A percentile compares a stretch with the other conserved stretches of the same genome.
Conservation (phyloP, 768 basidiomycete species). For the Leucocoprinus leucothites region DNA sequence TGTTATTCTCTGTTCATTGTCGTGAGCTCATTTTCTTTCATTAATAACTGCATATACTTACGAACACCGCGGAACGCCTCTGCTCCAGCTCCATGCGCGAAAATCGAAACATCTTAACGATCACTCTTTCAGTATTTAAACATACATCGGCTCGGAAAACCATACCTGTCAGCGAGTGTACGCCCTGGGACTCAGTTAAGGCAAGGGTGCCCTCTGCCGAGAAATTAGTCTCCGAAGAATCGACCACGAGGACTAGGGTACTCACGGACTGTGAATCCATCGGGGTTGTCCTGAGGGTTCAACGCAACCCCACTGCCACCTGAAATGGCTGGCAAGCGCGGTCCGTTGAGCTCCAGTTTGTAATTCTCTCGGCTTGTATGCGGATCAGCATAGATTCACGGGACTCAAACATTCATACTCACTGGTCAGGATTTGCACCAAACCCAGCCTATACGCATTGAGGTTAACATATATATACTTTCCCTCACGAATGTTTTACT, state of each 20-base stretch:
- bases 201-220: constrained; percentile 32
- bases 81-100: constrained; percentile 40
- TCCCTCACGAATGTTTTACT: constrained; percentile 5
- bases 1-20: constrained; percentile 33
- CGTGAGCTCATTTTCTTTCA: too few relatives aligned
- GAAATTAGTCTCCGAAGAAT: too few relatives aligned
- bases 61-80: constrained; percentile 41
- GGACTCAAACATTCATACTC: too few relatives aligned
- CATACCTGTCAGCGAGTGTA: constrained; percentile 37
- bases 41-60: constrained; percentile 20
- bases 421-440: constrained; percentile 37
- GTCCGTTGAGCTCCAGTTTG: constrained; percentile 29
- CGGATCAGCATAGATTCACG: too few relatives aligned
- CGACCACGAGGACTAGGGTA: too few relatives aligned
- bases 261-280: constrained; percentile 31
- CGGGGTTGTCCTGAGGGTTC: constrained; percentile 33
- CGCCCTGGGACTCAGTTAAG: constrained; percentile 32
- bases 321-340: constrained; percentile 33
- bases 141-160: background rate
- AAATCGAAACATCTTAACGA: constrained; percentile 37
- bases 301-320: constrained; percentile 23
- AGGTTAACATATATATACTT: background rate
- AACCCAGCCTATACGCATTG: constrained; percentile 30
- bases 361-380: constrained; percentile 31
- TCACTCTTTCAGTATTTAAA: background rate